A percentile compares a stretch with the other conserved stretches of the same genome.
Conservation (phyloP, 345 rosid species). For the Aquilaria malaccensis region DNA sequence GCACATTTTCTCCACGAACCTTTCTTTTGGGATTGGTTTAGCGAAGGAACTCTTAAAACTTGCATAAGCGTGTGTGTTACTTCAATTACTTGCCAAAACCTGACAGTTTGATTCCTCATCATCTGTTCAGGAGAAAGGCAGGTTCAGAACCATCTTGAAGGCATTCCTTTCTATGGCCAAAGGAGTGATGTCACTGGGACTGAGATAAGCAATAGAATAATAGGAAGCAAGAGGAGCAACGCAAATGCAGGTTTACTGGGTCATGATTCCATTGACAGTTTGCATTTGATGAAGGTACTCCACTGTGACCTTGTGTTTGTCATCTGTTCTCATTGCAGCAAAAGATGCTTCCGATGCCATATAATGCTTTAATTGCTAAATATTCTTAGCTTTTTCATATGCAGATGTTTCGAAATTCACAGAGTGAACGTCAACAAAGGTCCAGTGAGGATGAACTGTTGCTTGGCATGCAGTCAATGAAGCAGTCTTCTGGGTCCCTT, state of each 20-base stretch:
- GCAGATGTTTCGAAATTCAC: constrained; percentile 59
- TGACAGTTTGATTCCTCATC: constrained; percentile 19
- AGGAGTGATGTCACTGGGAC: constrained; percentile 62
- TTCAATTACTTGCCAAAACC: no score
- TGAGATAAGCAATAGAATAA: constrained; percentile 53
- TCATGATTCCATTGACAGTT: constrained; percentile 63
- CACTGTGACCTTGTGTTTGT: constrained; percentile 3
- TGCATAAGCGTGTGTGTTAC: no score
- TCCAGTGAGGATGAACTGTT: constrained; percentile 43
- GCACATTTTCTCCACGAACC: no score
- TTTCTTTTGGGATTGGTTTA: no score
- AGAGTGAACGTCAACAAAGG: constrained; percentile 43
- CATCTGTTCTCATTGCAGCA: constrained; percentile 1
- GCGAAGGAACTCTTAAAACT: no score
- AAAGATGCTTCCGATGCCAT: constrained; percentile 2
- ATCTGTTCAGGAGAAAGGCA: constrained; percentile 41
- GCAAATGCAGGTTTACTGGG: constrained; percentile 59
- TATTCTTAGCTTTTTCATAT: constrained; percentile 5
- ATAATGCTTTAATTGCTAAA: constrained; percentile 8
- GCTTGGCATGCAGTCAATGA: constrained; percentile 33
- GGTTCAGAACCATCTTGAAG: constrained; percentile 65
- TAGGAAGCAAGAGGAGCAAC: constrained; percentile 71
- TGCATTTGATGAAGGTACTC: constrained; percentile 75
- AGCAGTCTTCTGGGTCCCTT: constrained; percentile 47
- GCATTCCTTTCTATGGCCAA: constrained; percentile 71